Evolutionary conservation across 2,329 filamentous ascomycete genomes (phyloP).

Genomic region (Didymella lethalis): DNA sequence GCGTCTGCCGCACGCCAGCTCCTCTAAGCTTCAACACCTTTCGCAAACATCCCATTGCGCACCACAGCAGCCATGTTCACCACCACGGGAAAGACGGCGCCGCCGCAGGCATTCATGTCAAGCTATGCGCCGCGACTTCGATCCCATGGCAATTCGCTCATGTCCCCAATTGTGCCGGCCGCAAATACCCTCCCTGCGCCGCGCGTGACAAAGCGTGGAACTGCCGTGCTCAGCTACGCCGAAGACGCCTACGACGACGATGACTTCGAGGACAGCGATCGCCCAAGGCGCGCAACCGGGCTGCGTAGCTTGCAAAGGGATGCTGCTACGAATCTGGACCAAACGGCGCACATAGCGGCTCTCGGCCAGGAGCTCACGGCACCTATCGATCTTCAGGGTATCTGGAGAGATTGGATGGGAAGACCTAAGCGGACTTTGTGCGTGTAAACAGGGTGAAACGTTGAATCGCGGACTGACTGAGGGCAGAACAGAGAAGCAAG

Average conservation of each 20-base stretch:
- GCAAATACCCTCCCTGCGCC: slow-evolving; percentile 72
- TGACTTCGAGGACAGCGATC: slow-evolving; percentile 77
- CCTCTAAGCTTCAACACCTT: slow-evolving; percentile 40
- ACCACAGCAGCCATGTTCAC: slow-evolving; percentile 49
- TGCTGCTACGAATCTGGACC: slow-evolving; percentile 62
- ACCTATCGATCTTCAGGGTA: slow-evolving; percentile 85
- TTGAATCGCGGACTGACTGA: slow-evolving; percentile 18
- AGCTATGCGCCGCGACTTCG: slow-evolving; percentile 91
- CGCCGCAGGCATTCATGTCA: slow-evolving; percentile 87
- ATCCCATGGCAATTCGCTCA: slow-evolving; percentile 88
- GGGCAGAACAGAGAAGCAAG: slow-evolving; percentile 65
- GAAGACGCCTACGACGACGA: slow-evolving; percentile 93
- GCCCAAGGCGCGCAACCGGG: slow-evolving; percentile 75
- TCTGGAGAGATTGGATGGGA: slow-evolving; percentile 96
- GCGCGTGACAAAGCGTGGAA: slow-evolving; percentile 95
- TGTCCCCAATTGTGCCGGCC: slow-evolving; percentile 81
- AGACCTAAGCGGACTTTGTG: slow-evolving; percentile 64
- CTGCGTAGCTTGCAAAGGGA: slow-evolving; percentile 80
- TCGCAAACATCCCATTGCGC: slow-evolving; percentile 33
- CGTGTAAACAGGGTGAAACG: slow-evolving; percentile 43
- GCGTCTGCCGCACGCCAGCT: slow-evolving; percentile 43
- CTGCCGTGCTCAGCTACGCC: slow-evolving; percentile 95
- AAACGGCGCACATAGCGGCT: slow-evolving; percentile 73
- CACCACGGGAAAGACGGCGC: slow-evolving; percentile 54
- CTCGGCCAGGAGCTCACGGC: slow-evolving; percentile 80